Percentiles rank a stretch among this genome's conserved stretches.
Evolutionary conservation across 441 rosid genomes (phyloP).

Genomic region (Geranium incanum): DNA sequence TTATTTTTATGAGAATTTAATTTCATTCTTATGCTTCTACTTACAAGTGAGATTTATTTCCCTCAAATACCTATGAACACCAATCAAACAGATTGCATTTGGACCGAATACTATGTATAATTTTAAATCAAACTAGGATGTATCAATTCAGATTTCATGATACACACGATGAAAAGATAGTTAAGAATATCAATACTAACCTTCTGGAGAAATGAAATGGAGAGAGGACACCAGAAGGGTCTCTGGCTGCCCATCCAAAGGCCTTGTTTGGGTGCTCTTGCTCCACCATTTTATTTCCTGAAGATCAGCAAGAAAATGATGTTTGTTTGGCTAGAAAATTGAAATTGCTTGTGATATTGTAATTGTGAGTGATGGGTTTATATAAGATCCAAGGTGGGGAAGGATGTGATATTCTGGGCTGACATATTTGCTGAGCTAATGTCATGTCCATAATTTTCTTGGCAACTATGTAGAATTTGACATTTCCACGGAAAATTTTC

Average conservation of each 20-base stretch:
- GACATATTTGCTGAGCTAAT: slow-evolving; percentile 1
- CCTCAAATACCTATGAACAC: too few relatives aligned
- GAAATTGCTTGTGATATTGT: not conserved
- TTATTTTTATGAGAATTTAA: too few relatives aligned
- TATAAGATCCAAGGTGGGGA: not conserved
- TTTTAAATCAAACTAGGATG: too few relatives aligned
- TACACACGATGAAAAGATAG: not conserved
- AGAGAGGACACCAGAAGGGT: slow-evolving; percentile 43
- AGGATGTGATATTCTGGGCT: not conserved
- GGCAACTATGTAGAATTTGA: too few relatives aligned
- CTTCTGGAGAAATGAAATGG: slow-evolving; percentile 50
- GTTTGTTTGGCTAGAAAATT: not conserved
- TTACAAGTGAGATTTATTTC: too few relatives aligned
- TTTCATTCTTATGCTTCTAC: too few relatives aligned
- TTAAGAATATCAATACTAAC: slow-evolving; percentile 13
- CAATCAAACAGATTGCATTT: too few relatives aligned
- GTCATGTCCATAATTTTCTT: not conserved
- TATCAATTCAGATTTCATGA: not conserved
- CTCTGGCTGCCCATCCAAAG: slow-evolving; percentile 57
- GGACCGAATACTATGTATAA: too few relatives aligned
- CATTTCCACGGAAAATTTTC: too few relatives aligned
- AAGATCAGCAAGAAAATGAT: not conserved
- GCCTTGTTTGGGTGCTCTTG: slow-evolving; percentile 29
- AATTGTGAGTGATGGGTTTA: not conserved
- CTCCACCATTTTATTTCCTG: slow-evolving; percentile 13